Percentiles rank a stretch among this genome's conserved stretches.
Conservation (phyloP, 768 basidiomycete species). For the Amyloporia xantha region DNA sequence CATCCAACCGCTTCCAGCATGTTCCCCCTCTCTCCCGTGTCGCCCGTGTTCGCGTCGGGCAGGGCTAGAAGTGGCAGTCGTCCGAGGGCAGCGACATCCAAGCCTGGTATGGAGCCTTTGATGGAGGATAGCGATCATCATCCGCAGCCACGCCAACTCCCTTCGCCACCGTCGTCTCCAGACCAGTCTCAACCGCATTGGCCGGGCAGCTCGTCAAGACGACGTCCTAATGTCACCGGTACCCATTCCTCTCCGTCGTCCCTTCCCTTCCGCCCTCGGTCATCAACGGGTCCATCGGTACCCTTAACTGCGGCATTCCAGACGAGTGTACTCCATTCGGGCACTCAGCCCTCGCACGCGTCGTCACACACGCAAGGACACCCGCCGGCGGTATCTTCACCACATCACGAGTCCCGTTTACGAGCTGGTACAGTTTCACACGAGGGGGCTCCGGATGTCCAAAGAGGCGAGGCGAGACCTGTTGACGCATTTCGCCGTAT, state of each 20-base stretch:
- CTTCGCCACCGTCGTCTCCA: slow-evolving; percentile 24
- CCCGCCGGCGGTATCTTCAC: slow-evolving; percentile 10
- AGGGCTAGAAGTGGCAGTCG: slow-evolving; percentile 4
- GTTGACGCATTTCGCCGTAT: slow-evolving; percentile 10
- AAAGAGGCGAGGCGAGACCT: slow-evolving; percentile 1
- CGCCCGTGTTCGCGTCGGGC: slow-evolving; percentile 1
- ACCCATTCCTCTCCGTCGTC: slow-evolving; percentile 14
- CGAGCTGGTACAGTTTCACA: slow-evolving; percentile 8
- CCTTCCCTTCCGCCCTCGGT: slow-evolving; percentile 19
- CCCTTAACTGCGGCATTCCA: slow-evolving; percentile 20
- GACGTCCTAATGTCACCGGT: slow-evolving; percentile 17
- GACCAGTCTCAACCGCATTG: slow-evolving; percentile 13
- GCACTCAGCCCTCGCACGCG: slow-evolving; percentile 3
- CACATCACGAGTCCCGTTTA: slow-evolving; percentile 1
- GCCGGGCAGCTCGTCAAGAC: slow-evolving; percentile 7
- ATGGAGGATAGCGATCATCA: slow-evolving; percentile 13
- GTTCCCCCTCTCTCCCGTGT: slow-evolving; percentile 6
- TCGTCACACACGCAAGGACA: slow-evolving; percentile 11
- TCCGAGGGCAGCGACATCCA: slow-evolving; percentile 1
- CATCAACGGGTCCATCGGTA: slow-evolving; percentile 9
- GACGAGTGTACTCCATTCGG: slow-evolving; percentile 15
- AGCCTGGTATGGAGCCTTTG: slow-evolving; percentile 17
- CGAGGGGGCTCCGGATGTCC: not conserved
- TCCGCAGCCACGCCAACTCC: slow-evolving; percentile 19
- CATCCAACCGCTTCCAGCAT: not conserved